These are phyloP conservation scores for Sonneratia caseolaris DNA, from an alignment of 345 rosid species.

Conservation along the genomic window DNA sequence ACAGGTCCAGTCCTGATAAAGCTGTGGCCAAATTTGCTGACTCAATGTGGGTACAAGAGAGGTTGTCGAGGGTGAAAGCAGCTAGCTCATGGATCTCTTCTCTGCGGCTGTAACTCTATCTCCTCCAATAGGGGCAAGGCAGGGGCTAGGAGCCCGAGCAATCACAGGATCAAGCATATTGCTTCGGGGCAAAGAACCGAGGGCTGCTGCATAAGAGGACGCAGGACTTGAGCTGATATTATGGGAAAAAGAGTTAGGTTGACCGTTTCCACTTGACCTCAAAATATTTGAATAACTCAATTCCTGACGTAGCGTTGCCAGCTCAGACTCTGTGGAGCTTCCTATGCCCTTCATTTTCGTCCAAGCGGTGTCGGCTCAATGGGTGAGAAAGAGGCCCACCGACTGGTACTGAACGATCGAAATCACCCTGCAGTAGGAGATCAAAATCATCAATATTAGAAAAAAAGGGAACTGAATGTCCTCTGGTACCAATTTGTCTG, in stretches of 20 bases:
- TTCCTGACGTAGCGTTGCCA: conserved; percentile 31
- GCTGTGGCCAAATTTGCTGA: conserved; percentile 53
- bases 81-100: conserved; percentile 36
- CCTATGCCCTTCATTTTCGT: conserved; percentile 37
- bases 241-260: conserved; percentile 37
- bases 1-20: conserved; percentile 58
- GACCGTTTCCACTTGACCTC: conserved; percentile 29
- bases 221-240: conserved; percentile 45
- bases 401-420: conserved; percentile 31
- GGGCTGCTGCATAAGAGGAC: conserved; percentile 65
- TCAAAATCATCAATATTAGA: neutral
- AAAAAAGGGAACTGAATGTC: neutral
- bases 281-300: conserved; percentile 28
- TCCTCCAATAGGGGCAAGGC: conserved; percentile 70
- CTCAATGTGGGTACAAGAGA: conserved; percentile 18
- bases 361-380: conserved; percentile 65
- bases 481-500: neutral
- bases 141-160: conserved; percentile 84
- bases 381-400: conserved; percentile 57
- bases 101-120: conserved; percentile 49
- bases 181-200: conserved; percentile 72
- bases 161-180: conserved; percentile 80
- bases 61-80: conserved; percentile 42
- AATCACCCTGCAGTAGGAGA: conserved; percentile 44
- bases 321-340: conserved; percentile 7